These are phyloP conservation scores for Rhodotorula graminis DNA, from an alignment of 768 basidiomycete species.

Conservation along the genomic window DNA sequence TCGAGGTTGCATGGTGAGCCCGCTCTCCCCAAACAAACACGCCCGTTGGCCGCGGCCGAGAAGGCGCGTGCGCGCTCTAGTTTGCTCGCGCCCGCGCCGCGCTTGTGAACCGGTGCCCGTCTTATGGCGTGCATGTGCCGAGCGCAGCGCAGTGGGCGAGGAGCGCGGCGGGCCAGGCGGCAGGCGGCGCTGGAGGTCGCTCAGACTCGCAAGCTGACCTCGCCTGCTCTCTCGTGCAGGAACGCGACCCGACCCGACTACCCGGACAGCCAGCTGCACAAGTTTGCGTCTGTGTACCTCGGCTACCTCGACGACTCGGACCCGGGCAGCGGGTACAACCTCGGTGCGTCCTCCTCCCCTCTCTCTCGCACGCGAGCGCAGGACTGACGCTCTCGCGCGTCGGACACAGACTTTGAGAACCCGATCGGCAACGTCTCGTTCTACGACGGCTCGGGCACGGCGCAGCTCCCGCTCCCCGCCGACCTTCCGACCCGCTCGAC, in stretches of 20 bases:
- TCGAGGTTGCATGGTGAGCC: neutral
- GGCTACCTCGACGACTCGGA: constrained; percentile 3
- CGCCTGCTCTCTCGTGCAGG: neutral
- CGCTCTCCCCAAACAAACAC: too few relatives aligned
- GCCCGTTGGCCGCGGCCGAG: too few relatives aligned
- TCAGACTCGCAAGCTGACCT: neutral
- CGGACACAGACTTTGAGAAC: neutral
- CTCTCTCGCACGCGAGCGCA: too few relatives aligned
- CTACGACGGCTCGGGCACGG: constrained; percentile 12
- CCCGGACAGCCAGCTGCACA: constrained; percentile 11
- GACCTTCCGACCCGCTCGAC: constrained; percentile 22
- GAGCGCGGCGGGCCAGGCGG: too few relatives aligned
- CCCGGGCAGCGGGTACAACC: constrained; percentile 1
- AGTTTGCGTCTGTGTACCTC: constrained; percentile 1
- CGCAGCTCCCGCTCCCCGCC: constrained; percentile 4
- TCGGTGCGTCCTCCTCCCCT: constrained; percentile 1
- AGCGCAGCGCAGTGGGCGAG: too few relatives aligned
- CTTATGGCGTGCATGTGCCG: too few relatives aligned
- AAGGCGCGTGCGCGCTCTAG: too few relatives aligned
- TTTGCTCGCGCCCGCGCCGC: too few relatives aligned
- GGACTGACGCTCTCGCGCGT: neutral
- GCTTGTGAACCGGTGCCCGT: too few relatives aligned
- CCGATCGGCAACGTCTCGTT: constrained; percentile 27
- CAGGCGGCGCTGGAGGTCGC: too few relatives aligned
- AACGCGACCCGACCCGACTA: constrained; percentile 27